phyloP scores from a whole-genome alignment of 257 asterid genomes.

The Ligustrum vulgare region DNA sequence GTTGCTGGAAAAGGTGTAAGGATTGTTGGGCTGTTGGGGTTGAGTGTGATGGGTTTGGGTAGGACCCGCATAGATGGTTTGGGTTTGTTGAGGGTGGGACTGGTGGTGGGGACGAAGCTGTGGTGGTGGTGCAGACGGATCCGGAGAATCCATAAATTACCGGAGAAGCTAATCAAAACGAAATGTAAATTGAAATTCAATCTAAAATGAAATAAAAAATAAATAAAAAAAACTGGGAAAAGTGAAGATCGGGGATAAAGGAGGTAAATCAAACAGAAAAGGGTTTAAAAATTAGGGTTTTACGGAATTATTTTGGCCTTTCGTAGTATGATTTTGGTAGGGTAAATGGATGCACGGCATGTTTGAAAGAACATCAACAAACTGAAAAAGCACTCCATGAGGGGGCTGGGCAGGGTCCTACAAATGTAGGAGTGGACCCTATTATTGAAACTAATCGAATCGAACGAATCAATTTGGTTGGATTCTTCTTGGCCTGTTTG shows the following conservation, averaged over 20 bases:
- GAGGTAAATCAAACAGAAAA: neutral
- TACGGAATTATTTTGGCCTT: neutral
- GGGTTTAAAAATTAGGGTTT: neutral
- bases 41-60: conserved; percentile 37
- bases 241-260: neutral
- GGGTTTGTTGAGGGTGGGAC: conserved; percentile 3
- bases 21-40: conserved; percentile 41
- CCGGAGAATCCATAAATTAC: conserved; percentile 50
- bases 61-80: conserved; percentile 24
- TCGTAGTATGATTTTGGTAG: neutral
- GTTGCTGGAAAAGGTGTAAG: conserved; percentile 27
- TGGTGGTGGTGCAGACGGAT: conserved; percentile 31
- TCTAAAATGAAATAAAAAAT: neutral
- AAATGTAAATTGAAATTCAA: neutral
- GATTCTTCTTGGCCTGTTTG: too few relatives aligned
- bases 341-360: neutral
- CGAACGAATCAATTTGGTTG: too few relatives aligned
- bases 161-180: neutral
- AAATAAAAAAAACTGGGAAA: neutral
- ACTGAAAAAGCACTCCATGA: neutral
- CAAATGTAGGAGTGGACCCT: neutral
- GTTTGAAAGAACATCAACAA: neutral
- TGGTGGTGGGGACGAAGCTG: conserved; percentile 31
- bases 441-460: too few relatives aligned
- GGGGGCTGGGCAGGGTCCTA: neutral